A percentile compares a stretch with the other conserved stretches of the same genome.
Conservation (phyloP, 106 monocot genomes). For the Chionographis japonica region DNA sequence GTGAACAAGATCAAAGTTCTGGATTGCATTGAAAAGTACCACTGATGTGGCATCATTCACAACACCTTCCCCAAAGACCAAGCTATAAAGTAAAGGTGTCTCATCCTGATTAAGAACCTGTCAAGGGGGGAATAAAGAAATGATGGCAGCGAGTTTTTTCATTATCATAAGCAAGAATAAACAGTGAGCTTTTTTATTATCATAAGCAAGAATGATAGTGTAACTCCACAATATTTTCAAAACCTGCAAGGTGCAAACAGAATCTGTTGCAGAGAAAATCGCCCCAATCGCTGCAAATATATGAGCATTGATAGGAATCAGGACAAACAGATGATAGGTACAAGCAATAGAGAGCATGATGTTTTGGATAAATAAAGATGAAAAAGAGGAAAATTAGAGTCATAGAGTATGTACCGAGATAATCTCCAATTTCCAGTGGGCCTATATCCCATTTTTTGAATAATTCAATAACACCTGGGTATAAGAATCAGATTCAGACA, state of each 20-base stretch:
- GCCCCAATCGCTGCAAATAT: slow-evolving; percentile 84
- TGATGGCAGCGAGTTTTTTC: not conserved
- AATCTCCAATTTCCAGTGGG: slow-evolving; percentile 60
- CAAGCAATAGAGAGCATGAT: not conserved
- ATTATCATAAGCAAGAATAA: not conserved
- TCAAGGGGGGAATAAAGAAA: slow-evolving; percentile 5
- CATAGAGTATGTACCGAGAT: slow-evolving; percentile 59
- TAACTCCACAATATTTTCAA: not conserved
- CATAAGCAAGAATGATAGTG: not conserved
- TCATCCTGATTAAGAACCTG: slow-evolving; percentile 98
- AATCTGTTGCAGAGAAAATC: slow-evolving; percentile 97
- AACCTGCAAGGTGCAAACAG: slow-evolving; percentile 99
- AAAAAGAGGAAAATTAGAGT: not conserved
- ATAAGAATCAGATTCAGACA: slow-evolving; percentile 12
- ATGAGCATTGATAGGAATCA: slow-evolving; percentile 1
- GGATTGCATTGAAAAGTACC: slow-evolving; percentile 94
- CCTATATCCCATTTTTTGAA: slow-evolving; percentile 69
- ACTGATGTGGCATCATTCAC: slow-evolving; percentile 99
- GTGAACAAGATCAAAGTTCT: slow-evolving; percentile 84
- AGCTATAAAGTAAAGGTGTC: slow-evolving; percentile 88
- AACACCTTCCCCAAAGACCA: slow-evolving; percentile 99
- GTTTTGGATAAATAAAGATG: not conserved
- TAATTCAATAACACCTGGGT: slow-evolving; percentile 64
- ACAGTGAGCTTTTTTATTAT: not conserved
- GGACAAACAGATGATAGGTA: not conserved